These are phyloP conservation scores for Citrus inodora DNA, from an alignment of 345 rosid species.

Conservation along the genomic window DNA sequence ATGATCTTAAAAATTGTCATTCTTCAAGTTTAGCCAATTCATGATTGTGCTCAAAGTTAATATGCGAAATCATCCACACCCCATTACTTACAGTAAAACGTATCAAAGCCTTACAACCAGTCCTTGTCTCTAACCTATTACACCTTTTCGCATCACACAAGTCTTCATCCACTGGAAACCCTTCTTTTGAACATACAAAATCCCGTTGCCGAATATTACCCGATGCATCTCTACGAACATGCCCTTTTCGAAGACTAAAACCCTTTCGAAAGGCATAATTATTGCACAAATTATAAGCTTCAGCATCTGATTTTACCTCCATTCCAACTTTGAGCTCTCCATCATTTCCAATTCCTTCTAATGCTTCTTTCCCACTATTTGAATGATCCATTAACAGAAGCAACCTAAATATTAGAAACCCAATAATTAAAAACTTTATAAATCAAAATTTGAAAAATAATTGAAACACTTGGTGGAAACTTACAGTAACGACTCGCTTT, in stretches of 20 bases:
- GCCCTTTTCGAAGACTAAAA: conserved; percentile 24
- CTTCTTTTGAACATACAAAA: conserved; percentile 21
- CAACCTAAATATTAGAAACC: neutral
- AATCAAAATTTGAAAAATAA: no score
- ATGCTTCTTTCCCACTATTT: neutral
- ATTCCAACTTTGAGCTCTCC: neutral
- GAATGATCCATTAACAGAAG: neutral
- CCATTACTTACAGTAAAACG: conserved; percentile 18
- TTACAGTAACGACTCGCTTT: no score
- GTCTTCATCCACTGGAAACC: conserved; percentile 1
- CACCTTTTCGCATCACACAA: neutral
- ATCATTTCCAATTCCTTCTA: neutral
- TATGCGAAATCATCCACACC: conserved; percentile 8
- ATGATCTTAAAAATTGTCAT: conserved; percentile 8
- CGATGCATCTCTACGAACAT: neutral
- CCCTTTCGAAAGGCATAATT: conserved; percentile 17
- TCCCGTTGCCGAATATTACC: conserved; percentile 10
- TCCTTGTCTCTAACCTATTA: conserved; percentile 18
- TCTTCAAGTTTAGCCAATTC: conserved; percentile 13
- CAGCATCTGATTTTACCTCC: conserved; percentile 14
- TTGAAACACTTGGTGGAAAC: no score
- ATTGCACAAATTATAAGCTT: conserved; percentile 19
- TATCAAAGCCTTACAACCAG: conserved; percentile 15
- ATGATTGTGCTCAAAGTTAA: conserved; percentile 20
- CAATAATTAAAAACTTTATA: no score